Percentiles rank a stretch among this genome's conserved stretches.
phyloP scores from a whole-genome alignment of 345 rosid genomes.

The Psidium guajava region DNA sequence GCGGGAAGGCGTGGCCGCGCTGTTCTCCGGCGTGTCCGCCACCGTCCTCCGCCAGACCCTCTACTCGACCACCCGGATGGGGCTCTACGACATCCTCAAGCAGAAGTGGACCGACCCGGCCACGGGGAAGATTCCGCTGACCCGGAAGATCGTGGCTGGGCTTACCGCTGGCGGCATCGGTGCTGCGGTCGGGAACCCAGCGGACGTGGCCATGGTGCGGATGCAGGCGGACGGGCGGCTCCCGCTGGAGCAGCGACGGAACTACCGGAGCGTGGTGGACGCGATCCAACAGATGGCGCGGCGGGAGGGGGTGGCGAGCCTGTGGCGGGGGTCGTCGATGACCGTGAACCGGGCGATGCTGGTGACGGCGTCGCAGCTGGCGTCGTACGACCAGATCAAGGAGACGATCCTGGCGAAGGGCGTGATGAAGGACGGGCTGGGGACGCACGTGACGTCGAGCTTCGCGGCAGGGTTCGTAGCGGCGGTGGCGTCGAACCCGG shows the following conservation, averaged over 20 bases:
- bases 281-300: slow-evolving; percentile 58
- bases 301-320: slow-evolving; percentile 61
- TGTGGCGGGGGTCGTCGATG: slow-evolving; percentile 79
- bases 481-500: slow-evolving; percentile 63
- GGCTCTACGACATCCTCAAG: slow-evolving; percentile 64
- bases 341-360: slow-evolving; percentile 86
- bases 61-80: slow-evolving; percentile 86
- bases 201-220: slow-evolving; percentile 88
- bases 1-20: slow-evolving; percentile 55
- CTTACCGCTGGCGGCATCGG: slow-evolving; percentile 74
- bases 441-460: slow-evolving; percentile 73
- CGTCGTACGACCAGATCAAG: slow-evolving; percentile 73
- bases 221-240: slow-evolving; percentile 94
- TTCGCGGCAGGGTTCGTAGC: slow-evolving; percentile 87
- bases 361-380: slow-evolving; percentile 79
- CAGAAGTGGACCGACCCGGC: slow-evolving; percentile 63
- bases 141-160: slow-evolving; percentile 47
- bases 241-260: slow-evolving; percentile 48
- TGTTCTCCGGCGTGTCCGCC: slow-evolving; percentile 80
- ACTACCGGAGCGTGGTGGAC: slow-evolving; percentile 69
- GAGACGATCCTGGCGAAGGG: slow-evolving; percentile 46
- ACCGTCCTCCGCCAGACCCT: slow-evolving; percentile 78
- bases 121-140: slow-evolving; percentile 40
- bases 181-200: slow-evolving; percentile 80
- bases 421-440: slow-evolving; percentile 51